Conservation (phyloP, 352 stramenopile genomes). For the Pythium scleroteichum region DNA sequence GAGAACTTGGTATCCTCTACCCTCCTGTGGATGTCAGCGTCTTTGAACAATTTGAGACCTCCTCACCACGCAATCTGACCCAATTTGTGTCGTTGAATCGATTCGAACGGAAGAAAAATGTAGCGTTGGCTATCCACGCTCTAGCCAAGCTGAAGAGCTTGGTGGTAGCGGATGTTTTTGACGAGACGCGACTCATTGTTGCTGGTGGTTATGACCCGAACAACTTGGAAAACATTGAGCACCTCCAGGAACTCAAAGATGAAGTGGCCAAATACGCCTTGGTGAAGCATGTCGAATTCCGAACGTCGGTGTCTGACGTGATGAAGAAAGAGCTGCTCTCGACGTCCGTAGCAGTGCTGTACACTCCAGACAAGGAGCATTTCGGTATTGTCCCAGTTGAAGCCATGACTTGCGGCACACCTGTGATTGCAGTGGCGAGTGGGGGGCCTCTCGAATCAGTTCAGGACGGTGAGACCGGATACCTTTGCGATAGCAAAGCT, state of each 20-base stretch:
- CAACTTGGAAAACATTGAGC: conserved; percentile 96
- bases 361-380: conserved; percentile 97
- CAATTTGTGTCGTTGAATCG: conserved; percentile 97
- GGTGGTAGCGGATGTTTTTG: conserved; percentile 41
- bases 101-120: conserved; percentile 99
- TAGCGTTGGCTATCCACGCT: conserved; percentile 88
- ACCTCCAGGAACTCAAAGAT: conserved; percentile 89
- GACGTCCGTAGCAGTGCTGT: conserved; percentile 89
- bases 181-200: conserved; percentile 88
- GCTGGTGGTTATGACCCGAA: conserved; percentile 95
- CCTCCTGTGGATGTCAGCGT: conserved; percentile 90
- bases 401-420: conserved; percentile 94
- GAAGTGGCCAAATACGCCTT: conserved; percentile 60
- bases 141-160: conserved; percentile 57
- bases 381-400: conserved; percentile 99
- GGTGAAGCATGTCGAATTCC: conserved; percentile 83
- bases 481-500: conserved; percentile 65
- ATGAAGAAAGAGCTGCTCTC: conserved; percentile 88
- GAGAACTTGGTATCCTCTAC: conserved; percentile 91
- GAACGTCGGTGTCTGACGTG: conserved; percentile 84
- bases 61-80: conserved; percentile 38
- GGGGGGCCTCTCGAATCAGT: conserved; percentile 98
- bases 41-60: conserved; percentile 44
- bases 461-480: conserved; percentile 83
- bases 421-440: conserved; percentile 93